Base-by-base conservation (phyloP, 495 filamentous ascomycete genomes). In the Eremomyces bilateralis region DNA sequence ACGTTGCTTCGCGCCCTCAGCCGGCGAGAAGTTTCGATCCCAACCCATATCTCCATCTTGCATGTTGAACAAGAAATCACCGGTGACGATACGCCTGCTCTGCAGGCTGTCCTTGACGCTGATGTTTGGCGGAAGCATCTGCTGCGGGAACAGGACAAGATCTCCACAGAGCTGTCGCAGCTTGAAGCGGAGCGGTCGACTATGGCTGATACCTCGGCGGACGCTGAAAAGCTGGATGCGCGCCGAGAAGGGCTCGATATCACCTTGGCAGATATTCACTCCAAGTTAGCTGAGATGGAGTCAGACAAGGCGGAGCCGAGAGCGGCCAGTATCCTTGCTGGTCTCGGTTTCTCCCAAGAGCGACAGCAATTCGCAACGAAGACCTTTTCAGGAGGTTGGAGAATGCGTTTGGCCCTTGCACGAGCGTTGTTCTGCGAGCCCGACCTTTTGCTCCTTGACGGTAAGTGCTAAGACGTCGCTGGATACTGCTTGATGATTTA, bases 1-100 rank as follows among this genome's bases (percentile, higher is more conserved):
- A 99, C 88, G 11, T 61, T 99, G 34, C 65, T 99, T 33, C 65
- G 85, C 31, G 88, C 90, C 5, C 58, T 99, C 39, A 91, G 85
- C 43, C 71, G 83, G 43, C 71, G 88, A 77, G 88, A 99, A 50
- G 63, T 99, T 31, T 66, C 88, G 6, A 77, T 99, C 52, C 88
- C 88, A 12, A 85, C 74, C 0, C 90, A 99, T 47, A 95, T 99
- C 34, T 93, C 88, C 12, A 99, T 99, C 65, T 63, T 99, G 12
- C 88, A 95, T 63, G 88, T 99, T 32, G 90, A 94, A 51, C 88
- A 99, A 67, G 88, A 99, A 76, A 90, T 97, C 51, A 80, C 67
- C 38, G 88, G 88, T 50, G 88, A 99, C 52, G 90, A 99, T 51
- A 95, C 90, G 2, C 72, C 84, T 1, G 88, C 90, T 5, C 46